A percentile compares a stretch with the other conserved stretches of the same genome.
Conservation (phyloP, 2,329 filamentous ascomycete genomes). For the Ophiostoma himal-ulmi region DNA sequence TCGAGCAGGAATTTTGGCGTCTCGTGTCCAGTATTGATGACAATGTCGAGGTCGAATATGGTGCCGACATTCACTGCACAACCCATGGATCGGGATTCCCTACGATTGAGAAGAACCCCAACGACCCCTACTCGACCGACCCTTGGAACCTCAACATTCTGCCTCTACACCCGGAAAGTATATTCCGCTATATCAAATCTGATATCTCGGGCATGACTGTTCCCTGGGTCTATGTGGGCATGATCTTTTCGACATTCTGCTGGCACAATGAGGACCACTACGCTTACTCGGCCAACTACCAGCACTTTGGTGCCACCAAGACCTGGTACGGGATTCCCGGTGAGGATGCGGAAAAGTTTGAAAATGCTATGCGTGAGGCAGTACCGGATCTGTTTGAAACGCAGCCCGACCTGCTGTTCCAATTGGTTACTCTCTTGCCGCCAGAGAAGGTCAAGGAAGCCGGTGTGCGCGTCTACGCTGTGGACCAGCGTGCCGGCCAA, state of each 20-base stretch:
- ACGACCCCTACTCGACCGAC: constrained; percentile 79
- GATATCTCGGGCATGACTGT: constrained; percentile 99
- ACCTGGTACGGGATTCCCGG: constrained; percentile 98
- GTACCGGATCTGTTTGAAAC: constrained; percentile 96
- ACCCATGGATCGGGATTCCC: constrained; percentile 97
- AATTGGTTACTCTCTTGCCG: constrained; percentile 91
- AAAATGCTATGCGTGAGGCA: constrained; percentile 88
- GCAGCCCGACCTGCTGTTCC: constrained; percentile 91
- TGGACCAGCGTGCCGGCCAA: constrained; percentile 94
- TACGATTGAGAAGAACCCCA: constrained; percentile 83
- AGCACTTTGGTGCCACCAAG: constrained; percentile 96
- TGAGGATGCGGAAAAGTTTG: constrained; percentile 89
- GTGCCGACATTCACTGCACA: constrained; percentile 95
- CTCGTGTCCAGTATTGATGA: constrained; percentile 90
- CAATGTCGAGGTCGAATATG: constrained; percentile 95
- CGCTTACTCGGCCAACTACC: constrained; percentile 95
- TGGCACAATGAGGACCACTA: constrained; percentile 99
- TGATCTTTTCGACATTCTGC: constrained; percentile 99
- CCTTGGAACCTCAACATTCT: constrained; percentile 95
- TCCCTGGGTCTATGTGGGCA: constrained; percentile 97
- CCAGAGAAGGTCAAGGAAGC: constrained; percentile 90
- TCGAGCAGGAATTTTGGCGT: constrained; percentile 95
- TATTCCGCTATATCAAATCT: constrained; percentile 96
- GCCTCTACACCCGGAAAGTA: constrained; percentile 80
- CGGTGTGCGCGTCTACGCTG: constrained; percentile 83